A percentile compares a stretch with the other conserved stretches of the same genome.
Conservation (phyloP, 176 grass and related monocot genomes). For the Oryza punctata region DNA sequence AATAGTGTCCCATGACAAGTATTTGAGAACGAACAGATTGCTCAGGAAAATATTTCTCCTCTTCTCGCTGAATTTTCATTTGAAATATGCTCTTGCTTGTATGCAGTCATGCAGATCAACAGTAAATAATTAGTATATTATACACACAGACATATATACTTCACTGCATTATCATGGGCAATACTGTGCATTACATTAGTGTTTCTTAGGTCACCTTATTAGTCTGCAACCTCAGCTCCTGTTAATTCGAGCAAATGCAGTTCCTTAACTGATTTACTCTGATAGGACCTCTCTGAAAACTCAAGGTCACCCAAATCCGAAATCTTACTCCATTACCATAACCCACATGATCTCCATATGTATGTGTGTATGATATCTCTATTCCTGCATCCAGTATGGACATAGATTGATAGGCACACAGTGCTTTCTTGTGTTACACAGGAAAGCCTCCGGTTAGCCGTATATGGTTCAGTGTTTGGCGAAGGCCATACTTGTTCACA, state of each 20-base stretch:
- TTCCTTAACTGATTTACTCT: conserved; percentile 47
- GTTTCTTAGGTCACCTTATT: conserved; percentile 30
- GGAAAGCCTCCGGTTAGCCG: conserved; percentile 58
- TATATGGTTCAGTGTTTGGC: conserved; percentile 79
- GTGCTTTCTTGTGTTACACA: conserved; percentile 36
- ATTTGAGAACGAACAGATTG: not conserved
- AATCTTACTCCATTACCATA: not conserved
- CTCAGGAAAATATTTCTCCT: conserved; percentile 4
- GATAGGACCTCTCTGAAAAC: conserved; percentile 48
- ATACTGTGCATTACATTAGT: conserved; percentile 24
- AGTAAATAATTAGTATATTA: not conserved
- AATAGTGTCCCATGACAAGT: too few species aligned
- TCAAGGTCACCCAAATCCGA: conserved; percentile 39
- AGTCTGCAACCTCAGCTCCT: conserved; percentile 14
- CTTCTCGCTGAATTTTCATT: not conserved
- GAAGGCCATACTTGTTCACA: conserved; percentile 78
- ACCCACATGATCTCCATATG: not conserved
- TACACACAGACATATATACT: not conserved
- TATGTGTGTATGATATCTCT: conserved; percentile 7
- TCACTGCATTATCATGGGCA: conserved; percentile 32
- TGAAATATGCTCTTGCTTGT: not conserved
- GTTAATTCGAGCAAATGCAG: conserved; percentile 45
- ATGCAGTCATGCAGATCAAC: not conserved
- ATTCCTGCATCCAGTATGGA: not conserved
- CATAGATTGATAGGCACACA: not conserved